These are phyloP conservation scores for Spizellomyces sp. DNA, from an alignment of 192 early-diverging fungal genomes.

Conservation along the genomic window DNA sequence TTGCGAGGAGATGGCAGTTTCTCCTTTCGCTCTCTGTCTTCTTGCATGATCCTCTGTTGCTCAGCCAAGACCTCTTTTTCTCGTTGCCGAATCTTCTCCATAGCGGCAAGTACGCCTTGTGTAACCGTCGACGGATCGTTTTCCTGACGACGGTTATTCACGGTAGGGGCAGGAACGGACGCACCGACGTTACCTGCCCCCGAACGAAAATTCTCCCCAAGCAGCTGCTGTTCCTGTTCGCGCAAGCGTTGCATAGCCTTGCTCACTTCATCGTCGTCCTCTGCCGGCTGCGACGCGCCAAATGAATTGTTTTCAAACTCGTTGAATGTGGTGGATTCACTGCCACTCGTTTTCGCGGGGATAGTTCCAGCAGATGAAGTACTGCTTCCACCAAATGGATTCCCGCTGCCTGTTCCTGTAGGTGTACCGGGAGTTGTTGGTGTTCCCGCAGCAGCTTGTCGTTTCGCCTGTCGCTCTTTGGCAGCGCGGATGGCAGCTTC, in stretches of 20 bases:
- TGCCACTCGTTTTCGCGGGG: not conserved
- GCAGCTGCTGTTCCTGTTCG: constrained; percentile 24
- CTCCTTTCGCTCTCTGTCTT: constrained; percentile 9
- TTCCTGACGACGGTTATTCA: not conserved
- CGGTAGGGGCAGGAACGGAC: constrained; percentile 30
- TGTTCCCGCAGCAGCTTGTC: constrained; percentile 14
- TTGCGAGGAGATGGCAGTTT: not conserved
- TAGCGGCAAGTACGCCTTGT: constrained; percentile 16
- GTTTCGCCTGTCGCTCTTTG: constrained; percentile 45
- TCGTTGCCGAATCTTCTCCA: constrained; percentile 32
- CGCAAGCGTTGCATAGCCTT: constrained; percentile 20
- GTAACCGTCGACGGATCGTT: not conserved
- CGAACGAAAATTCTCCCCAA: constrained; percentile 31
- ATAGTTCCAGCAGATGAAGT: not conserved
- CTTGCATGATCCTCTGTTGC: constrained; percentile 2
- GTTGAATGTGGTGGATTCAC: not conserved
- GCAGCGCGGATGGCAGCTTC: constrained; percentile 49
- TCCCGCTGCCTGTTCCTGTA: not conserved
- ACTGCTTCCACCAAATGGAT: constrained; percentile 27
- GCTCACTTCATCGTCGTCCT: constrained; percentile 30
- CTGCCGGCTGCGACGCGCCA: not conserved
- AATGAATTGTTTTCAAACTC: not conserved
- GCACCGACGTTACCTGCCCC: constrained; percentile 32
- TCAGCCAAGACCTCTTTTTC: constrained; percentile 30
- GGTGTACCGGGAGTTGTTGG: constrained; percentile 3